phyloP scores from a whole-genome alignment of 2,329 filamentous ascomycete species.

The Calonectria naviculata region DNA sequence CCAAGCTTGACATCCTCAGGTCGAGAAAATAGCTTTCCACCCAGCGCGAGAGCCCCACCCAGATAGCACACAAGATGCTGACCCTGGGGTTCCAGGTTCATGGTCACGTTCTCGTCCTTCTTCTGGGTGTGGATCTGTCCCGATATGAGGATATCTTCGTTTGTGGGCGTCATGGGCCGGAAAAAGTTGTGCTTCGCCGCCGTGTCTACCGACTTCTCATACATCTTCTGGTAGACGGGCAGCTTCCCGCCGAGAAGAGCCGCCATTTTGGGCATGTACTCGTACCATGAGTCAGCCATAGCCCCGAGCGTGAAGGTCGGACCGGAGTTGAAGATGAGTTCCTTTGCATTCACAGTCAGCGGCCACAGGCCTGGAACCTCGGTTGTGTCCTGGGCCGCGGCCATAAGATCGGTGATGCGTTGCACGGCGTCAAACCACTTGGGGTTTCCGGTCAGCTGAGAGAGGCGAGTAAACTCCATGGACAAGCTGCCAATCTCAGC shows the following conservation, averaged over 20 bases:
- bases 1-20: slow-evolving; percentile 56
- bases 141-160: slow-evolving; percentile 66
- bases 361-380: slow-evolving; percentile 81
- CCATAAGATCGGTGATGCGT: slow-evolving; percentile 74
- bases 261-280: slow-evolving; percentile 94
- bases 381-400: slow-evolving; percentile 73
- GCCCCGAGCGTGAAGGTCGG: slow-evolving; percentile 61
- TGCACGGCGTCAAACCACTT: slow-evolving; percentile 81
- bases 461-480: slow-evolving; percentile 78
- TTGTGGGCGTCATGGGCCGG: slow-evolving; percentile 67
- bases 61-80: slow-evolving; percentile 63
- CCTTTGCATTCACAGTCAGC: slow-evolving; percentile 35
- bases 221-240: slow-evolving; percentile 66
- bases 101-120: slow-evolving; percentile 25
- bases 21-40: slow-evolving; percentile 55
- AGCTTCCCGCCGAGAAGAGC: slow-evolving; percentile 66
- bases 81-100: slow-evolving; percentile 45
- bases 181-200: slow-evolving; percentile 70
- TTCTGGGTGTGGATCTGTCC: slow-evolving; percentile 47
- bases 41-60: slow-evolving; percentile 63
- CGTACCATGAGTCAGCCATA: slow-evolving; percentile 70
- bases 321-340: slow-evolving; percentile 35
- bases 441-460: slow-evolving; percentile 76
- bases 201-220: slow-evolving; percentile 65
- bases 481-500: slow-evolving; percentile 72